A percentile compares a stretch with the other conserved stretches of the same genome.
Conservation (phyloP, 352 stramenopile genomes). For the Pythium utonaiense region DNA sequence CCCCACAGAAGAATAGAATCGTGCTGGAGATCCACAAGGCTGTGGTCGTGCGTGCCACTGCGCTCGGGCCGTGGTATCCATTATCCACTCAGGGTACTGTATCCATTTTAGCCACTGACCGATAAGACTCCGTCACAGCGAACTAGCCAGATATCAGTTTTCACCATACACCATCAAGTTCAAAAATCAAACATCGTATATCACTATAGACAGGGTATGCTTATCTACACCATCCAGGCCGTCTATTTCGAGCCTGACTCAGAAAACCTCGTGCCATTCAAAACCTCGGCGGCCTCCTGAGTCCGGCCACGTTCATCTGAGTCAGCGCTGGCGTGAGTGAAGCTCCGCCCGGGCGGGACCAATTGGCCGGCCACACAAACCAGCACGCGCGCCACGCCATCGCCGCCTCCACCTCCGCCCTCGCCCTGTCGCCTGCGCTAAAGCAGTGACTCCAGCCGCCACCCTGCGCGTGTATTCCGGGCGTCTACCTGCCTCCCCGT, state of each 20-base stretch:
- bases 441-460: background rate
- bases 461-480: background rate
- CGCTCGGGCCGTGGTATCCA: no score
- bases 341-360: conserved; percentile 1
- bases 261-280: background rate
- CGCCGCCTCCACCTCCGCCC: background rate
- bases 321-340: conserved; percentile 10
- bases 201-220: background rate
- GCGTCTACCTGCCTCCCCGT: background rate
- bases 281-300: background rate
- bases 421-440: conserved; percentile 1
- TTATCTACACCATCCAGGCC: background rate
- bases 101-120: no score
- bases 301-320: background rate
- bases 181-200: no score
- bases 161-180: no score
- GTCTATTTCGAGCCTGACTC: background rate
- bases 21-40: no score
- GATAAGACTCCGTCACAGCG: no score
- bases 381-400: background rate
- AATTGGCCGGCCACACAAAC: conserved; percentile 1
- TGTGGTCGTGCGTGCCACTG: no score
- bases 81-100: no score
- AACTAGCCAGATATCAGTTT: no score
- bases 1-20: no score